phyloP scores from a whole-genome alignment of 2,329 filamentous ascomycete genomes.

The Akanthomyces dipterigenus region DNA sequence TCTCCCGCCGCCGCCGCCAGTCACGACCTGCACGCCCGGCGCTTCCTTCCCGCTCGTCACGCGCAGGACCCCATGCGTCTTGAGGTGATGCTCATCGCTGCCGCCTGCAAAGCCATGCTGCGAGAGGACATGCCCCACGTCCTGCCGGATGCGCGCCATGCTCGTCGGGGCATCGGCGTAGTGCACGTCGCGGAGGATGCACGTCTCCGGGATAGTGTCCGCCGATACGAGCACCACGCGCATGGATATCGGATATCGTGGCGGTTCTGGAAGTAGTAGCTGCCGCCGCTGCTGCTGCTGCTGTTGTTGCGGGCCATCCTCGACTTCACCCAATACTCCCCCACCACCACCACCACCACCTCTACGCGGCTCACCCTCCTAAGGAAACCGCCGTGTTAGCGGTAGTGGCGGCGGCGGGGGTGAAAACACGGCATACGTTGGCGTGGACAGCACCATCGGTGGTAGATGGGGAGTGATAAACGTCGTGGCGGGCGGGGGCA shows the following conservation, averaged over 20 bases:
- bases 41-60: background rate
- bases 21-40: background rate
- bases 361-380: background rate
- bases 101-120: background rate
- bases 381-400: background rate
- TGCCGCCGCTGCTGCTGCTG: background rate
- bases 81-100: background rate
- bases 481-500: conserved; percentile 14
- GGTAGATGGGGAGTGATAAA: background rate
- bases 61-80: background rate
- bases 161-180: background rate
- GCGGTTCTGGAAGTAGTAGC: background rate
- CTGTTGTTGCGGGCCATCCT: background rate
- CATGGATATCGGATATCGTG: background rate
- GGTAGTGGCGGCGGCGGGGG: too few relatives aligned
- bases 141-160: background rate
- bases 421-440: background rate
- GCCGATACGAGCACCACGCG: background rate
- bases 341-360: background rate
- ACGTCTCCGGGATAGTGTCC: background rate
- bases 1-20: too few relatives aligned
- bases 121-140: background rate
- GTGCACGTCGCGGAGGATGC: conserved; percentile 1
- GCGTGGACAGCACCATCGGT: background rate
- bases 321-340: background rate